These are phyloP conservation scores for Mycena polygramma DNA, from an alignment of 768 basidiomycete species.

Conservation along the genomic window DNA sequence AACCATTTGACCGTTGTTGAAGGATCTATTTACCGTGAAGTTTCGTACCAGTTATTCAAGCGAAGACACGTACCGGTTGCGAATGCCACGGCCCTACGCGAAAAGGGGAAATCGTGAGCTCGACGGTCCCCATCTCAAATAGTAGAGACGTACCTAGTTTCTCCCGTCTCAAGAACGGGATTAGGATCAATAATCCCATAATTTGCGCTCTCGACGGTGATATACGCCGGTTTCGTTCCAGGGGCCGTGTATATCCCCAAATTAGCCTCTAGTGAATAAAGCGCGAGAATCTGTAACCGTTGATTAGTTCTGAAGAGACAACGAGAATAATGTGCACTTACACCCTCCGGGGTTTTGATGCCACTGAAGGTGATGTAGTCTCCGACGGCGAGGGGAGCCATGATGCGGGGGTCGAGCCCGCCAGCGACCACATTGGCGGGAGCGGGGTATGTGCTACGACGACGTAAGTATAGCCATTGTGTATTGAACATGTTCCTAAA, in stretches of 20 bases:
- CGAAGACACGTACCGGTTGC: background rate
- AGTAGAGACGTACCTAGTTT: background rate
- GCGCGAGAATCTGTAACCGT: background rate
- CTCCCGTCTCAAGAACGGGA: constrained; percentile 2
- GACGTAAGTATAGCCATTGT: background rate
- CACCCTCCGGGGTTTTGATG: constrained; percentile 24
- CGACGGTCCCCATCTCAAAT: background rate
- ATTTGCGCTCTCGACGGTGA: constrained; percentile 27
- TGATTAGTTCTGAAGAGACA: background rate
- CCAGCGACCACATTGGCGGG: constrained; percentile 27
- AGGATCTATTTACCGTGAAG: background rate
- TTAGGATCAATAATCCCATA: background rate
- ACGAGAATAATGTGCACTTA: constrained; percentile 10
- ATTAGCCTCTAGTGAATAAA: constrained; percentile 38
- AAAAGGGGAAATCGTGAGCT: background rate
- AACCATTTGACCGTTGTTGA: constrained; percentile 33
- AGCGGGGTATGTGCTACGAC: constrained; percentile 14
- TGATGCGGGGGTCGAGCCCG: constrained; percentile 1
- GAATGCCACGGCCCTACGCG: background rate
- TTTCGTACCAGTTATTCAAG: no score
- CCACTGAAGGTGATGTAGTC: constrained; percentile 41
- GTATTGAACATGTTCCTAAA: background rate
- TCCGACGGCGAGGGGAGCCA: constrained; percentile 24
- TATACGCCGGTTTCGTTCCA: constrained; percentile 37
- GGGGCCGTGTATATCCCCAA: constrained; percentile 38